A percentile compares a stretch with the other conserved stretches of the same genome.
These are phyloP conservation scores for Skeletonema marinoi DNA, from an alignment of 108 stramenopile species.

Conservation along the genomic window DNA sequence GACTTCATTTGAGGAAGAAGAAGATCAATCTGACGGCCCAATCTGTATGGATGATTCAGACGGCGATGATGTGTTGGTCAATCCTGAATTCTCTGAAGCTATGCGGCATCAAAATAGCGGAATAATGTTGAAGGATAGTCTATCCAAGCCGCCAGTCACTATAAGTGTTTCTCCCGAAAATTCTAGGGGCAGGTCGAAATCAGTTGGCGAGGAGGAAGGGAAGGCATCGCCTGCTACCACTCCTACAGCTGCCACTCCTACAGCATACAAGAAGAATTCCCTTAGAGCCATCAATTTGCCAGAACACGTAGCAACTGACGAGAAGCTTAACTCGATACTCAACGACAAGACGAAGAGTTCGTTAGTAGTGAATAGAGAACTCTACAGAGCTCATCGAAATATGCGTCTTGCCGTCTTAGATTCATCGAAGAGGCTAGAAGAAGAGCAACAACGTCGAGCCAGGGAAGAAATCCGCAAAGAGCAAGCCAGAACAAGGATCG, in stretches of 20 bases:
- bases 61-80: constrained; percentile 26
- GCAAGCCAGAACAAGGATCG: constrained; percentile 29
- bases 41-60: constrained; percentile 40
- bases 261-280: constrained; percentile 14
- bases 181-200: constrained; percentile 32
- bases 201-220: constrained; percentile 22
- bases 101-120: constrained; percentile 34
- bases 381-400: constrained; percentile 59
- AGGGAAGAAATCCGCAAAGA: constrained; percentile 50
- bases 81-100: constrained; percentile 40
- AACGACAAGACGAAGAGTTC: constrained; percentile 46
- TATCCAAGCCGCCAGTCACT: neutral
- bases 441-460: constrained; percentile 54
- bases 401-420: constrained; percentile 64
- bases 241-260: neutral
- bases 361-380: constrained; percentile 48
- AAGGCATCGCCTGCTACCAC: neutral
- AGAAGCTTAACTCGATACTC: constrained; percentile 14
- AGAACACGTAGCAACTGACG: constrained; percentile 21
- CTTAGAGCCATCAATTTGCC: constrained; percentile 40
- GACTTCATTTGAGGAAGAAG: constrained; percentile 23
- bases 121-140: constrained; percentile 28
- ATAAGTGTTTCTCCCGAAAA: constrained; percentile 2
- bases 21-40: constrained; percentile 18
- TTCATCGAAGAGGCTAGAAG: constrained; percentile 62